Conservation (phyloP, 768 basidiomycete species). For the Pisolithus tinctorius region DNA sequence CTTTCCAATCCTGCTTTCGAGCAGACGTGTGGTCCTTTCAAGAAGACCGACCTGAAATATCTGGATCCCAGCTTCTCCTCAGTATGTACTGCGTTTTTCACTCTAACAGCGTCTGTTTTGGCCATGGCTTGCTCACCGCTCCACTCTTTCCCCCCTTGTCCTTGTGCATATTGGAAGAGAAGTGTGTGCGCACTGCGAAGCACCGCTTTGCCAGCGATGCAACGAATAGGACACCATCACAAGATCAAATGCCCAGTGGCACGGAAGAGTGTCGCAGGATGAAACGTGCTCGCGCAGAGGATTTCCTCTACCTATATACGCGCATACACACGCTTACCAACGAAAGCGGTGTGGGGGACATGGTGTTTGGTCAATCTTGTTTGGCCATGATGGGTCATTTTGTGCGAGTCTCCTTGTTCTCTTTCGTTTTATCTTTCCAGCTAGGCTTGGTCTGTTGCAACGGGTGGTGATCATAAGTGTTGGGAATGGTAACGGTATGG, state of each 20-base stretch:
- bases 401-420: slow-evolving; percentile 24
- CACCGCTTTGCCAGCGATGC: slow-evolving; percentile 50
- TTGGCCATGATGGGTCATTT: slow-evolving; percentile 18
- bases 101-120: neutral
- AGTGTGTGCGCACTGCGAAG: slow-evolving; percentile 55
- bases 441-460: neutral
- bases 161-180: slow-evolving; percentile 55
- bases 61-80: slow-evolving; percentile 73
- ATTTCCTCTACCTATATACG: slow-evolving; percentile 29
- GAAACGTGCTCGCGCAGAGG: too few relatives aligned
- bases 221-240: slow-evolving; percentile 16
- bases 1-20: slow-evolving; percentile 52
- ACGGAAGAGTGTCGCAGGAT: slow-evolving; percentile 66
- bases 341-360: neutral
- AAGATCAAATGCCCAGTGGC: slow-evolving; percentile 14
- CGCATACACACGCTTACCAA: too few relatives aligned
- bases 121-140: too few relatives aligned
- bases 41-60: slow-evolving; percentile 68
- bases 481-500: neutral
- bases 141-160: too few relatives aligned
- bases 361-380: slow-evolving; percentile 6
- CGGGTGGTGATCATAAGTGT: neutral
- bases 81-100: slow-evolving; percentile 35
- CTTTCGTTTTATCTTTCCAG: slow-evolving; percentile 18
- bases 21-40: slow-evolving; percentile 67